Evolutionary conservation across 83 land plant species (phyloP).

Genomic region (Diphasiastrum complanatum): DNA sequence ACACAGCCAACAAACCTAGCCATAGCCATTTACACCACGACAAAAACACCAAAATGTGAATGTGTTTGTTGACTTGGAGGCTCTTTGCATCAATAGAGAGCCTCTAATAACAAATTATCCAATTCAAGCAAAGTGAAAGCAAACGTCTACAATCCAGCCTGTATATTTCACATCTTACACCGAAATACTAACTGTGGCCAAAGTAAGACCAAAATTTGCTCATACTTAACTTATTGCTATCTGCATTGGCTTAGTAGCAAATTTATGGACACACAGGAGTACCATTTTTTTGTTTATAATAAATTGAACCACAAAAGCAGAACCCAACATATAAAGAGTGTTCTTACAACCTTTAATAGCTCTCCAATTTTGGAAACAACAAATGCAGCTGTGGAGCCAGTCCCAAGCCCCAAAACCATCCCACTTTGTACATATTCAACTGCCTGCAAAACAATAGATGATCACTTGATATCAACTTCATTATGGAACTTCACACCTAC

Average conservation of each 20-base stretch:
- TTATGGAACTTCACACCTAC: neutral
- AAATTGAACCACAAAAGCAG: too few species aligned
- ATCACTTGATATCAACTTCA: neutral
- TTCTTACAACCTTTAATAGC: conserved; percentile 51
- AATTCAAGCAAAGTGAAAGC: too few species aligned
- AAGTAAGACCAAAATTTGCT: neutral
- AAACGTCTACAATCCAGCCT: too few species aligned
- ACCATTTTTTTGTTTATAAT: too few species aligned
- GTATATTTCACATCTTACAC: neutral
- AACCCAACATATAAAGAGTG: too few species aligned
- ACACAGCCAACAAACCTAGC: too few species aligned
- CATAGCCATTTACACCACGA: neutral
- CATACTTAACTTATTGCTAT: too few species aligned
- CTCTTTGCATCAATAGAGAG: too few species aligned
- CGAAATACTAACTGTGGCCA: neutral
- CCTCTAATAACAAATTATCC: too few species aligned
- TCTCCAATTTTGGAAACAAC: conserved; percentile 71
- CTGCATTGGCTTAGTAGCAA: too few species aligned
- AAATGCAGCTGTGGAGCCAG: conserved; percentile 89
- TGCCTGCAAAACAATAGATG: conserved; percentile 29
- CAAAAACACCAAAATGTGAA: neutral
- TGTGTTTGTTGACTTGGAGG: too few species aligned
- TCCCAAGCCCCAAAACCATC: conserved; percentile 83
- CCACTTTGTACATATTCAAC: conserved; percentile 82
- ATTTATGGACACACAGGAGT: too few species aligned